Conservation (phyloP, 202 grass and related monocot genomes). For the Sporobolus alterniflorus region DNA sequence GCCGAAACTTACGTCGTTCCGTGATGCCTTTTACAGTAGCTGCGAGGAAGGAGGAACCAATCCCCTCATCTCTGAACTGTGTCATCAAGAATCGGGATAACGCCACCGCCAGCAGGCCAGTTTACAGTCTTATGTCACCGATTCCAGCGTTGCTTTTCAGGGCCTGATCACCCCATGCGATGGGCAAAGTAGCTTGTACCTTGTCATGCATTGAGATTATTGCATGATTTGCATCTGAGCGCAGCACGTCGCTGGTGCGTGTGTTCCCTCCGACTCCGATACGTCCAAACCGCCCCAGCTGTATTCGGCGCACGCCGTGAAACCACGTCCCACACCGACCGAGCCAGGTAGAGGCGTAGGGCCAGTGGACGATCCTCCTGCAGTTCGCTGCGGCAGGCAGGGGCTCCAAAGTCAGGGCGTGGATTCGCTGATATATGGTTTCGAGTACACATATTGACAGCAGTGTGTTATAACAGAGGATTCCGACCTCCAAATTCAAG, state of each 20-base stretch:
- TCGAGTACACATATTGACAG: no score
- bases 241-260: conserved; percentile 3
- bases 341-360: background rate
- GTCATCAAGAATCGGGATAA: background rate
- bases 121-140: background rate
- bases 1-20: background rate
- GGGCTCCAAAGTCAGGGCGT: no score
- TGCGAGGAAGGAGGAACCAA: background rate
- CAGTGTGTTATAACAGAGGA: no score
- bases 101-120: background rate
- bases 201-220: background rate
- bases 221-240: conserved; percentile 34
- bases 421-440: no score
- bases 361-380: conserved; percentile 22
- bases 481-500: no score
- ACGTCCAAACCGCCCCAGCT: conserved; percentile 50
- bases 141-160: background rate
- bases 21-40: no score
- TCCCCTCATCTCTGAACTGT: background rate
- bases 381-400: no score
- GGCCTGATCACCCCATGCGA: background rate
- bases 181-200: conserved; percentile 10
- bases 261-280: conserved; percentile 27
- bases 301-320: conserved; percentile 36
- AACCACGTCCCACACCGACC: background rate